These are phyloP conservation scores for Gaillardinia entomophila DNA, from an alignment of 805 yeast genomes.

Conservation along the genomic window DNA sequence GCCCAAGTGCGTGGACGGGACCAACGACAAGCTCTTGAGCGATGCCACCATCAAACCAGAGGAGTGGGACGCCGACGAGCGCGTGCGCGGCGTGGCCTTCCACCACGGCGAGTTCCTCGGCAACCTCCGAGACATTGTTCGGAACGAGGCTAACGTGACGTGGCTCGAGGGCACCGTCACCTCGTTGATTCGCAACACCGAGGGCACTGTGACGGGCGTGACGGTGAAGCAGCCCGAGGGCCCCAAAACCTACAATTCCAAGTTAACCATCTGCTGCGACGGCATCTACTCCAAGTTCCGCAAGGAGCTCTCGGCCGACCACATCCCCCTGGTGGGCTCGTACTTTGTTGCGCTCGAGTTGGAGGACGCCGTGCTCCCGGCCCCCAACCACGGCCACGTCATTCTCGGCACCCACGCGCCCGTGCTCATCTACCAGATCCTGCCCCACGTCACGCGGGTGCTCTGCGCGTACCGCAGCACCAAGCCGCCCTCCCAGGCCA, in stretches of 20 bases:
- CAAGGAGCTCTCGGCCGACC: slow-evolving; percentile 56
- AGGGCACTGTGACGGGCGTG: slow-evolving; percentile 67
- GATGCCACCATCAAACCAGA: slow-evolving; percentile 43
- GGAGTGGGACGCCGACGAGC: slow-evolving; percentile 55
- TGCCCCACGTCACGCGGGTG: slow-evolving; percentile 77
- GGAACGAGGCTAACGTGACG: slow-evolving; percentile 66
- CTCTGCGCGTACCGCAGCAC: slow-evolving; percentile 78
- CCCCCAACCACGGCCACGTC: slow-evolving; percentile 80
- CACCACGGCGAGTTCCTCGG: slow-evolving; percentile 86
- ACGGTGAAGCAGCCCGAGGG: slow-evolving; percentile 42
- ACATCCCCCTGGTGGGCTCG: slow-evolving; percentile 66
- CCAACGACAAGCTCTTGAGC: slow-evolving; percentile 47
- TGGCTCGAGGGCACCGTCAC: slow-evolving; percentile 81
- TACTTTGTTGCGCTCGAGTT: slow-evolving; percentile 84
- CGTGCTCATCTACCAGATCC: slow-evolving; percentile 80
- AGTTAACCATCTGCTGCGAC: slow-evolving; percentile 76
- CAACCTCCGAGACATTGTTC: slow-evolving; percentile 70
- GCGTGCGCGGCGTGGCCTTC: slow-evolving; percentile 75
- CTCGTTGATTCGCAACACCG: slow-evolving; percentile 49
- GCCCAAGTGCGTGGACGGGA: slow-evolving; percentile 49
- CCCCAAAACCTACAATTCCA: slow-evolving; percentile 40
- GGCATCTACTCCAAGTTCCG: slow-evolving; percentile 94
- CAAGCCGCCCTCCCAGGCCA: slow-evolving; percentile 61
- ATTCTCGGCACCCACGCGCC: slow-evolving; percentile 85
- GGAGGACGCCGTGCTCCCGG: slow-evolving; percentile 69